These are phyloP conservation scores for Escallonia rubra DNA, from an alignment of 129 eudicot genomes.

Conservation along the genomic window DNA sequence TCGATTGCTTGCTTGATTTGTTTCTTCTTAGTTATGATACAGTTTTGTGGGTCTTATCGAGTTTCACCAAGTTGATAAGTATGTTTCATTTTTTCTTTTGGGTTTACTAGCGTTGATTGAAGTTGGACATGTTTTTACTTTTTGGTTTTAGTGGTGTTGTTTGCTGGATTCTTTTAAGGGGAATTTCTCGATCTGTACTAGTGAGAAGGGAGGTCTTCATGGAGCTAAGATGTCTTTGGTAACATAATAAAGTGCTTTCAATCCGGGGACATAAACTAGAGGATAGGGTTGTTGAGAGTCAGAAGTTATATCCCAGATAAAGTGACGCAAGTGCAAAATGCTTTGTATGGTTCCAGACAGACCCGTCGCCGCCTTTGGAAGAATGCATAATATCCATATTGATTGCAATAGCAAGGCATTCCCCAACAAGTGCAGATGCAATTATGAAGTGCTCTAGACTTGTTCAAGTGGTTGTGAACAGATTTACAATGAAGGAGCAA, in stretches of 20 bases:
- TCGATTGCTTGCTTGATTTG: no score
- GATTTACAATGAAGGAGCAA: conserved; percentile 55
- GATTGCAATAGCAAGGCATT: conserved; percentile 83
- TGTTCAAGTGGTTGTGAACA: conserved; percentile 54
- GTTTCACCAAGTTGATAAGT: no score
- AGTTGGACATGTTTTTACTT: not conserved
- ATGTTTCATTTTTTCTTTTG: not conserved
- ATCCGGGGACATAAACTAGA: not conserved
- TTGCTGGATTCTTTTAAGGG: not conserved
- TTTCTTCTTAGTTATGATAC: no score
- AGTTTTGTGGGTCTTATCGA: no score
- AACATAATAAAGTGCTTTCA: conserved; percentile 1
- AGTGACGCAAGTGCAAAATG: no score
- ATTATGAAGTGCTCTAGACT: conserved; percentile 71
- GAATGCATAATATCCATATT: conserved; percentile 67
- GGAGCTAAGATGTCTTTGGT: not conserved
- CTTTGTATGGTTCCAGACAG: conserved; percentile 40
- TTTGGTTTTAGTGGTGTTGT: not conserved
- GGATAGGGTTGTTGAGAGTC: not conserved
- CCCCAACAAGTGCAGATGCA: conserved; percentile 89
- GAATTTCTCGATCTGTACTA: no score
- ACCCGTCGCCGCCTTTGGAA: conserved; percentile 75
- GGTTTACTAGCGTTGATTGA: not conserved
- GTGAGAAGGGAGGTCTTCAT: no score
- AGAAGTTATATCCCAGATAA: not conserved